Percentiles rank a stretch among this genome's conserved stretches.
Conservation (phyloP, 1,139 yeast genomes). For the Casaregolazyma lundiana region DNA sequence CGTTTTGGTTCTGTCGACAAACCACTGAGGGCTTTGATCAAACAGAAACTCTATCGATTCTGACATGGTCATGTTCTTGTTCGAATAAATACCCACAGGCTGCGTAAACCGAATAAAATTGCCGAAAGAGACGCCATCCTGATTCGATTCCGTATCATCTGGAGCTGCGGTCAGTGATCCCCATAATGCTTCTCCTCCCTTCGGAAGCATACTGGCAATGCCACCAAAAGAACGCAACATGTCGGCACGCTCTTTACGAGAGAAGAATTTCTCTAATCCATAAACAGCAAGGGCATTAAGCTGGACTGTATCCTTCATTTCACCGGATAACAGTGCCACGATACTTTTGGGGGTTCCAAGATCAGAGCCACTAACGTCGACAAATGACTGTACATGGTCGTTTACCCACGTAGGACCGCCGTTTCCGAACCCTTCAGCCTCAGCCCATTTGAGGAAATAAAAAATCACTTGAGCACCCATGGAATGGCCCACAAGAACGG, state of each 20-base stretch:
- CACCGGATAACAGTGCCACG: conserved; percentile 89
- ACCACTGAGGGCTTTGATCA: conserved; percentile 72
- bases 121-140: conserved; percentile 54
- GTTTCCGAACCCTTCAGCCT: conserved; percentile 86
- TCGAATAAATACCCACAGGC: conserved; percentile 39
- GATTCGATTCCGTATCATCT: conserved; percentile 45
- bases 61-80: conserved; percentile 57
- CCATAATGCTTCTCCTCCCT: conserved; percentile 90
- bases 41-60: conserved; percentile 64
- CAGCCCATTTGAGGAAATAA: conserved; percentile 93
- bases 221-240: conserved; percentile 89
- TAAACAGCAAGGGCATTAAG: conserved; percentile 88
- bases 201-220: conserved; percentile 90
- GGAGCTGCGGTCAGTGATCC: conserved; percentile 50
- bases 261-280: conserved; percentile 90
- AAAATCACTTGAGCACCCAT: conserved; percentile 92
- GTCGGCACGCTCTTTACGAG: conserved; percentile 81
- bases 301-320: conserved; percentile 96
- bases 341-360: conserved; percentile 93
- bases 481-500: conserved; percentile 84
- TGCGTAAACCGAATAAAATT: conserved; percentile 65
- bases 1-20: conserved; percentile 53
- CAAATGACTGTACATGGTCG: conserved; percentile 68
- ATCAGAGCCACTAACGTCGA: conserved; percentile 82
- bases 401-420: conserved; percentile 90